phyloP scores from a whole-genome alignment of 179 eudicot genomes.

The Silene noctiflora region DNA sequence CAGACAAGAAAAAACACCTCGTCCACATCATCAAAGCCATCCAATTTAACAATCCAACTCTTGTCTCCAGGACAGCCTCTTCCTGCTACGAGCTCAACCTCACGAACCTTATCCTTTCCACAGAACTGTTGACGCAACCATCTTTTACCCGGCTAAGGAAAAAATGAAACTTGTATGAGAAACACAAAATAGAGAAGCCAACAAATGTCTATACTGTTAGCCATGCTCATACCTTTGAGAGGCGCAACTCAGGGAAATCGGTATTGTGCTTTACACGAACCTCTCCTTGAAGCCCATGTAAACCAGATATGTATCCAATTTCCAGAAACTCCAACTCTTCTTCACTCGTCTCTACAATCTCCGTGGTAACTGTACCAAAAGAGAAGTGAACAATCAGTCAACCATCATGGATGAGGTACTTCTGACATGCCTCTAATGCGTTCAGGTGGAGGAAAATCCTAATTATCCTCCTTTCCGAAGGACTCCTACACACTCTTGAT shows the following conservation, averaged over 20 bases:
- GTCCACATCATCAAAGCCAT: constrained; percentile 59
- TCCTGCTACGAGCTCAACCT: constrained; percentile 75
- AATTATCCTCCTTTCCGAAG: not conserved
- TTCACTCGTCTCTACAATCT: constrained; percentile 29
- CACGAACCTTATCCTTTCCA: constrained; percentile 60
- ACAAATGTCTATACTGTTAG: not conserved
- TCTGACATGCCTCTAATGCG: too few relatives aligned
- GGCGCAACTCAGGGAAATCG: constrained; percentile 83
- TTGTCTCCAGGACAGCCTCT: constrained; percentile 69
- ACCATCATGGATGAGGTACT: not conserved
- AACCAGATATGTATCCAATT: constrained; percentile 67
- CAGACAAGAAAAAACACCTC: constrained; percentile 43
- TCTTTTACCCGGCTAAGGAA: constrained; percentile 79
- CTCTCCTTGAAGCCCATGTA: constrained; percentile 93
- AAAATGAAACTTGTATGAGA: constrained; percentile 23
- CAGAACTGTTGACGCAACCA: constrained; percentile 71
- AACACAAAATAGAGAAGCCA: not conserved
- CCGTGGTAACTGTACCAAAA: constrained; percentile 28
- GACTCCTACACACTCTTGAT: not conserved
- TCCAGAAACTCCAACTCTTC: constrained; percentile 55
- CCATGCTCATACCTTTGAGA: constrained; percentile 49
- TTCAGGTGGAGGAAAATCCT: not conserved
- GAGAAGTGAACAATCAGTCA: not conserved
- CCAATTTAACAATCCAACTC: constrained; percentile 72
- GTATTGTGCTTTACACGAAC: constrained; percentile 76